A percentile compares a stretch with the other conserved stretches of the same genome.
phyloP scores from a whole-genome alignment of 2,329 filamentous ascomycete genomes.

The Ophiocordyceps unilateralis region DNA sequence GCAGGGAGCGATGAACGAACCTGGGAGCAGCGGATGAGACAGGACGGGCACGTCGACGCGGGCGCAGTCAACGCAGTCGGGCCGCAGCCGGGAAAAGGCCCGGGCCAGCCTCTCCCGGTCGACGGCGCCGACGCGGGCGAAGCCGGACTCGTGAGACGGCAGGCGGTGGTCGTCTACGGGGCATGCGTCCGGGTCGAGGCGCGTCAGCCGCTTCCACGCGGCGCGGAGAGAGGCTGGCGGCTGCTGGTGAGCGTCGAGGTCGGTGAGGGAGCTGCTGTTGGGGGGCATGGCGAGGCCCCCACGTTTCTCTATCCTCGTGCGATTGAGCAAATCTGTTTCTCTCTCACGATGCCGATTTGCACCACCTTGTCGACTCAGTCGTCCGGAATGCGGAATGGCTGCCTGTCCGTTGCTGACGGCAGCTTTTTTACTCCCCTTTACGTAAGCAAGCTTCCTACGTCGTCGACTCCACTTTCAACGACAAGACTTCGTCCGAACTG shows the following conservation, averaged over 20 bases:
- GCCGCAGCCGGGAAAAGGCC: slow-evolving; percentile 25
- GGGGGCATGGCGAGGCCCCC: slow-evolving; percentile 9
- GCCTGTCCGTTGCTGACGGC: no score
- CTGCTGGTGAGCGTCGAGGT: slow-evolving; percentile 60
- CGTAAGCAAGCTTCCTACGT: no score
- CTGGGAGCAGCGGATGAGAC: slow-evolving; percentile 49
- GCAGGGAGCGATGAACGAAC: slow-evolving; percentile 64
- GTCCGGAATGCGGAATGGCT: no score
- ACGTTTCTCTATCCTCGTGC: no score
- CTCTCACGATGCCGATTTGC: no score
- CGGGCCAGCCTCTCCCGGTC: slow-evolving; percentile 21
- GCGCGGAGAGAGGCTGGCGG: slow-evolving; percentile 54
- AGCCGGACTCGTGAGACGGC: slow-evolving; percentile 20
- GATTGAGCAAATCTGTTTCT: no score
- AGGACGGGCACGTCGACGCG: slow-evolving; percentile 33
- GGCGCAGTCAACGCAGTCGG: slow-evolving; percentile 13
- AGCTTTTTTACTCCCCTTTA: no score
- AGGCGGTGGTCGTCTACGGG: slow-evolving; percentile 37
- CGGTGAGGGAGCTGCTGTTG: slow-evolving; percentile 9
- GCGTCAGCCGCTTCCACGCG: slow-evolving; percentile 61
- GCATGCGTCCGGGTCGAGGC: slow-evolving; percentile 31
- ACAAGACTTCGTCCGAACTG: no score
- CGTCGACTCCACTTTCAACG: not conserved
- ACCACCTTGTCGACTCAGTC: no score
- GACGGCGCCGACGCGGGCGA: slow-evolving; percentile 27